These are phyloP conservation scores for Penicillium robsamsonii DNA, from an alignment of 495 filamentous ascomycete species.

Conservation along the genomic window DNA sequence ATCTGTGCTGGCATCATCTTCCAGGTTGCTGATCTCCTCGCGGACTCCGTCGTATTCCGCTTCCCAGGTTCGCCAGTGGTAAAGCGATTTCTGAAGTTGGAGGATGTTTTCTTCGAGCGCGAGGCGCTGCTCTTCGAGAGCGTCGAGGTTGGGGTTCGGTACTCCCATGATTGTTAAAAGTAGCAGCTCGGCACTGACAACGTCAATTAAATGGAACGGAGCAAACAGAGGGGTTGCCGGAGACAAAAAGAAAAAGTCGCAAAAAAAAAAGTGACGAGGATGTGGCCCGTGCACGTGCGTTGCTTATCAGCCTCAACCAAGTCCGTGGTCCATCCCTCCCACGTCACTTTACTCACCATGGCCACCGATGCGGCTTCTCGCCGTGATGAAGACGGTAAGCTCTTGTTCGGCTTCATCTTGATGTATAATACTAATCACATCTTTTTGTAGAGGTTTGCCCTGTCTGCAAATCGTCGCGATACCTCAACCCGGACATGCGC, in stretches of 20 bases:
- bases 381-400: conserved; percentile 54
- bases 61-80: conserved; percentile 86
- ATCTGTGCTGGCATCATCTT: conserved; percentile 46
- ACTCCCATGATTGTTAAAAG: conserved; percentile 30
- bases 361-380: conserved; percentile 36
- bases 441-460: conserved; percentile 77
- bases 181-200: neutral
- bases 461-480: conserved; percentile 92
- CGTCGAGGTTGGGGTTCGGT: conserved; percentile 32
- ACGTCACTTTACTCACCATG: conserved; percentile 27
- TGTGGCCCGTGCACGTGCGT: conserved; percentile 24
- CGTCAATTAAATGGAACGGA: neutral
- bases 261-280: conserved; percentile 6
- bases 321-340: conserved; percentile 9
- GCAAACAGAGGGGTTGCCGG: neutral
- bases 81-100: conserved; percentile 72
- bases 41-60: conserved; percentile 86
- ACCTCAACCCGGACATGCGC: conserved; percentile 87
- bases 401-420: neutral
- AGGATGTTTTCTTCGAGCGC: conserved; percentile 72
- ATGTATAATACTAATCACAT: conserved; percentile 14
- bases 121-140: conserved; percentile 70
- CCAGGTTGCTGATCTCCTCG: conserved; percentile 64
- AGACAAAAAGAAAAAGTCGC: conserved; percentile 15
- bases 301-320: conserved; percentile 20